Percentiles rank a stretch among this genome's conserved stretches.
Evolutionary conservation across 2,329 filamentous ascomycete genomes (phyloP).

Genomic region (Alternaria solani): DNA sequence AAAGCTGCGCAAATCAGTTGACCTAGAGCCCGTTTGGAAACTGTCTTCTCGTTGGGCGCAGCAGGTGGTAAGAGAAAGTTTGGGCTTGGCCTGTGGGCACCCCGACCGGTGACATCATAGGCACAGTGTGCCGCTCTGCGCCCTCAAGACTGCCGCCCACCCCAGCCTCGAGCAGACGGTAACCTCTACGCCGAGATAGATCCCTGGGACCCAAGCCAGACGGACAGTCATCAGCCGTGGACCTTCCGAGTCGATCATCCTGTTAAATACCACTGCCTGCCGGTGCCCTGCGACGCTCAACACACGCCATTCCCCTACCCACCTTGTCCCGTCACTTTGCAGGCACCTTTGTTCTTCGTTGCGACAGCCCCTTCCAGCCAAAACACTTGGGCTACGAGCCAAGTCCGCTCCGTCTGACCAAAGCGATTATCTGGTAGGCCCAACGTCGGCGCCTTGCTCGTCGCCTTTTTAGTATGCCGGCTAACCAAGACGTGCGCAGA

Average conservation of each 20-base stretch:
- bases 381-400: slow-evolving; percentile 25
- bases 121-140: slow-evolving; percentile 1
- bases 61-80: slow-evolving; percentile 7
- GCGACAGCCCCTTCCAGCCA: slow-evolving; percentile 23
- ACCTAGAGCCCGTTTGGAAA: slow-evolving; percentile 1
- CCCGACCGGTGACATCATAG: slow-evolving; percentile 25
- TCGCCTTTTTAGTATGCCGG: slow-evolving; percentile 12
- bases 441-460: background rate
- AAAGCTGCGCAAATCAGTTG: slow-evolving; percentile 19
- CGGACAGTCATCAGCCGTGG: slow-evolving; percentile 31
- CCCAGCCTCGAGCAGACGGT: slow-evolving; percentile 28
- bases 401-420: slow-evolving; percentile 18
- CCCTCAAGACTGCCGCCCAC: slow-evolving; percentile 18
- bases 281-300: slow-evolving; percentile 24
- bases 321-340: slow-evolving; percentile 34
- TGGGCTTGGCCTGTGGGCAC: slow-evolving; percentile 8
- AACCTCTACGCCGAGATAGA: slow-evolving; percentile 27
- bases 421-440: slow-evolving; percentile 31
- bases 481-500: slow-evolving; percentile 31
- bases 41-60: slow-evolving; percentile 21
- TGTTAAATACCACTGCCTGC: slow-evolving; percentile 32
- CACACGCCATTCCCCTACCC: slow-evolving; percentile 24
- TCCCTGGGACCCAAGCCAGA: slow-evolving; percentile 26
- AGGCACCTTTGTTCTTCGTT: slow-evolving; percentile 39
- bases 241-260: slow-evolving; percentile 14